A percentile compares a stretch with the other conserved stretches of the same genome.
These are phyloP conservation scores for Closterium sp. DNA, from an alignment of 139 green algal genomes.

Conservation along the genomic window DNA sequence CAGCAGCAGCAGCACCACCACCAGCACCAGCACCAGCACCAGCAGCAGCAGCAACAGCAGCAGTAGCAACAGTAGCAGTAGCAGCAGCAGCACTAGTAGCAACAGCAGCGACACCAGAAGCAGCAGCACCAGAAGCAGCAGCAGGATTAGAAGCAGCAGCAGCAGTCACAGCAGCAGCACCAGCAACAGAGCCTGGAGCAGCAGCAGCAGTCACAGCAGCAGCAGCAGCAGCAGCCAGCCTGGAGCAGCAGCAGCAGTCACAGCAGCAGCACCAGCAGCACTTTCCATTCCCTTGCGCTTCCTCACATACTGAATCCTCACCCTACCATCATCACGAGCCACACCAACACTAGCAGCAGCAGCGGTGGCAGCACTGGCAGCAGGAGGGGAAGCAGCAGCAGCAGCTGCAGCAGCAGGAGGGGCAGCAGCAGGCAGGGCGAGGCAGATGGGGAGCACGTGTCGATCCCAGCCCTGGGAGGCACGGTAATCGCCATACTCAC, in stretches of 20 bases:
- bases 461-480: not conserved
- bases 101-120: not conserved
- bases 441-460: not conserved
- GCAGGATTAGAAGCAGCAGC: not conserved
- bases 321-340: not conserved
- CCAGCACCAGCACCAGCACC: not conserved
- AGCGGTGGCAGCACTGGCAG: not conserved
- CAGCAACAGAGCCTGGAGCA: not conserved
- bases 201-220: not conserved
- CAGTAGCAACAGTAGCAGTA: not conserved
- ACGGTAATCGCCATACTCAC: not conserved
- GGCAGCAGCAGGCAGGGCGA: not conserved
- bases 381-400: not conserved
- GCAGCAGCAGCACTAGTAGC: not conserved
- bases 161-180: not conserved
- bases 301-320: not conserved
- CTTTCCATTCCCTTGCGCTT: not conserved
- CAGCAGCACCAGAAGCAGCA: not conserved
- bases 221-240: not conserved
- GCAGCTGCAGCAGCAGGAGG: not conserved
- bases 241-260: too few species aligned
- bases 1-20: not conserved
- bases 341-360: not conserved
- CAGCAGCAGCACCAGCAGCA: not conserved
- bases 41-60: not conserved